Evolutionary conservation across 257 asterid genomes (phyloP).

Genomic region (Solanum gracilifrons): DNA sequence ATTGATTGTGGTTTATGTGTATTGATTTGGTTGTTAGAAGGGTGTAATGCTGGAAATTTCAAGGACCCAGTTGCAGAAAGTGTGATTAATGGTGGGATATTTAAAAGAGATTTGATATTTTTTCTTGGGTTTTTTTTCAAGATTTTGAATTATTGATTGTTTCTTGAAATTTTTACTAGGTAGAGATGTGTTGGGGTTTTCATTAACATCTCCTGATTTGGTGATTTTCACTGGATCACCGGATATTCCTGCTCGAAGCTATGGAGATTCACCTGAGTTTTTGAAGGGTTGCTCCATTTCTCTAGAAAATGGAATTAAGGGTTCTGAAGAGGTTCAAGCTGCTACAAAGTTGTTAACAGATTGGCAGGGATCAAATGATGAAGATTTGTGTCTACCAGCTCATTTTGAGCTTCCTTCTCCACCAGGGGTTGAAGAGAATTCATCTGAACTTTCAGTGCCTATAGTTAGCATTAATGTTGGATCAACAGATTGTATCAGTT

Average conservation of each 20-base stretch:
- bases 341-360: slow-evolving; percentile 1
- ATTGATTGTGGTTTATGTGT: neutral
- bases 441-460: slow-evolving; percentile 8
- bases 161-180: slow-evolving; percentile 30
- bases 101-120: slow-evolving; percentile 1
- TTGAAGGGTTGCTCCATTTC: slow-evolving; percentile 39
- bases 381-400: slow-evolving; percentile 29
- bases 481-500: slow-evolving; percentile 18
- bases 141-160: neutral
- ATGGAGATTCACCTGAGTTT: slow-evolving; percentile 50
- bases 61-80: slow-evolving; percentile 1
- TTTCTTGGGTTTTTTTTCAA: neutral
- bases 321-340: slow-evolving; percentile 35
- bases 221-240: slow-evolving; percentile 72
- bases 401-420: slow-evolving; percentile 67
- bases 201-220: slow-evolving; percentile 71
- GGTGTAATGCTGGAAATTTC: neutral
- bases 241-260: slow-evolving; percentile 40
- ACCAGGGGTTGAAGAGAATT: slow-evolving; percentile 19
- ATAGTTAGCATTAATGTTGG: slow-evolving; percentile 51
- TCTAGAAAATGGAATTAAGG: slow-evolving; percentile 73
- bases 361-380: slow-evolving; percentile 3
- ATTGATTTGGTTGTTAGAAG: neutral
- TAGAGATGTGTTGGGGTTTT: slow-evolving; percentile 47
- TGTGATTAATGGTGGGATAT: slow-evolving; percentile 18